Conservation (phyloP, 139 green algal genomes). For the Chlamydomonas eustigma region DNA sequence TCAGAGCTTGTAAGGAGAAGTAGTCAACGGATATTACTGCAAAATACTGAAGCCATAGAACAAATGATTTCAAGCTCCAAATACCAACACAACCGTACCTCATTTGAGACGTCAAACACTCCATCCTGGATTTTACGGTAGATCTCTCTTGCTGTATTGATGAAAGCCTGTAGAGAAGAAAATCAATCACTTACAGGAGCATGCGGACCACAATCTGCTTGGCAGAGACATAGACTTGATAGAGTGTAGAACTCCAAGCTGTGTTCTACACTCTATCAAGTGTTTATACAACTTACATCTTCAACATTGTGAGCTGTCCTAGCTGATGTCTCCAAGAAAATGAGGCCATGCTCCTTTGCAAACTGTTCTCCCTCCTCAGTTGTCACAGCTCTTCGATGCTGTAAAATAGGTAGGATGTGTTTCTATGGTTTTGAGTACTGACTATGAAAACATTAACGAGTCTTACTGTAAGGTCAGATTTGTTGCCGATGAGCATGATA, state of each 20-base stretch:
- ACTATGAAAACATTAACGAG: too few relatives aligned
- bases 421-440: too few relatives aligned
- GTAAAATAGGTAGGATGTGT: too few relatives aligned
- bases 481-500: conserved; percentile 99
- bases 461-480: conserved; percentile 86
- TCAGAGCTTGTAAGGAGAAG: too few relatives aligned
- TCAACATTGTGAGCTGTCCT: conserved; percentile 98
- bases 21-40: too few relatives aligned
- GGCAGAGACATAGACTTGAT: too few relatives aligned
- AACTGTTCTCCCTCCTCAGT: conserved; percentile 98
- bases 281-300: conserved; percentile 66
- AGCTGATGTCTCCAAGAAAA: conserved; percentile 98
- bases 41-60: too few relatives aligned
- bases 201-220: too few relatives aligned
- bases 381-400: conserved; percentile 87
- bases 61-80: too few relatives aligned
- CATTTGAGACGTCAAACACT: conserved; percentile 96
- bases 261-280: too few relatives aligned
- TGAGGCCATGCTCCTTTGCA: conserved; percentile 95
- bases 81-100: conserved; percentile 60
- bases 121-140: conserved; percentile 95
- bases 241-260: too few relatives aligned
- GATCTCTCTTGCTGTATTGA: conserved; percentile 95
- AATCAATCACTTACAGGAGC: too few relatives aligned
- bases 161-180: conserved; percentile 87